A percentile compares a stretch with the other conserved stretches of the same genome.
phyloP scores from a whole-genome alignment of 768 basidiomycete species.

The Coprinopsis sp. region DNA sequence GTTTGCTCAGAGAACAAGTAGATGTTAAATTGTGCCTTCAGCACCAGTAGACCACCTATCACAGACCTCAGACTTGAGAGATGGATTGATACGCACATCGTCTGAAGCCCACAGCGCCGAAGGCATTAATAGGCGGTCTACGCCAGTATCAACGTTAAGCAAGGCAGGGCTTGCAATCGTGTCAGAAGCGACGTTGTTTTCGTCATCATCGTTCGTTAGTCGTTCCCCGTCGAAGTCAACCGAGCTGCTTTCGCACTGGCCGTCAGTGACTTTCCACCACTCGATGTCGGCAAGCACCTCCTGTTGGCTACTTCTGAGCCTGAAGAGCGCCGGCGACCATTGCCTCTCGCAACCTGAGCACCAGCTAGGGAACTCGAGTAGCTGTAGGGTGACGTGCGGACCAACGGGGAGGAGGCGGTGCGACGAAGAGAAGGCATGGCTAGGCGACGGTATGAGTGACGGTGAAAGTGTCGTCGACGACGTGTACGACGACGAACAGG shows the following conservation, averaged over 20 bases:
- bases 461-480: conserved; percentile 17
- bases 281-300: conserved; percentile 83
- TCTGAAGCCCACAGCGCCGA: conserved; percentile 30
- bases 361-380: conserved; percentile 31
- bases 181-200: conserved; percentile 23
- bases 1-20: conserved; percentile 8
- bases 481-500: conserved; percentile 32
- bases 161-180: conserved; percentile 26
- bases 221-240: conserved; percentile 43
- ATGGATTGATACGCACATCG: conserved; percentile 33
- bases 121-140: conserved; percentile 32
- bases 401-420: conserved; percentile 63
- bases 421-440: conserved; percentile 79
- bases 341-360: conserved; percentile 28
- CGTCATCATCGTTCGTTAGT: conserved; percentile 32
- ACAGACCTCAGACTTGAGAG: background rate
- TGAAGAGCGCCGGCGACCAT: conserved; percentile 57
- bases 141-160: conserved; percentile 32
- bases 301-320: conserved; percentile 61
- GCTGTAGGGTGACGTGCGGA: conserved; percentile 67
- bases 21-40: conserved; percentile 2
- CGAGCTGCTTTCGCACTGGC: conserved; percentile 50
- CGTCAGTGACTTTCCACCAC: conserved; percentile 79
- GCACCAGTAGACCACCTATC: conserved; percentile 5
- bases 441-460: conserved; percentile 2